A percentile compares a stretch with the other conserved stretches of the same genome.
phyloP scores from a whole-genome alignment of 345 rosid species.

The Hibiscus trionum region DNA sequence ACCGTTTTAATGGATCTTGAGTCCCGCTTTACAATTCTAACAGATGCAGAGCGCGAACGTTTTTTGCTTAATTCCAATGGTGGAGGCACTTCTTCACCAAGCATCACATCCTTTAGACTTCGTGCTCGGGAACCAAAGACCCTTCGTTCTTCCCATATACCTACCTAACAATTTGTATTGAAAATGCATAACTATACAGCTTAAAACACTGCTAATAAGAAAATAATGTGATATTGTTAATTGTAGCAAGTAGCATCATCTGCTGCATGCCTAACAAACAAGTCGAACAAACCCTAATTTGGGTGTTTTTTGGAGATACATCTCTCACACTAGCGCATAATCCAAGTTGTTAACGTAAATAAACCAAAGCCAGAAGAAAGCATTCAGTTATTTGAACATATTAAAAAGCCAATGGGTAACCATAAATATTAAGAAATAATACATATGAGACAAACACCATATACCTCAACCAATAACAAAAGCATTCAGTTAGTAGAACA shows the following conservation, averaged over 20 bases:
- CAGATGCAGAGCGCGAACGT: constrained; percentile 56
- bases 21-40: constrained; percentile 72
- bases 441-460: no score
- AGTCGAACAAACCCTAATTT: not conserved
- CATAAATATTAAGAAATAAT: no score
- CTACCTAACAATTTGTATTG: constrained; percentile 37
- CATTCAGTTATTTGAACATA: not conserved
- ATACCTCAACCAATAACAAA: no score
- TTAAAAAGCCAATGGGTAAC: no score
- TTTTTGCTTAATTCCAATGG: constrained; percentile 76
- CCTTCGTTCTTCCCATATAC: constrained; percentile 93
- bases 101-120: constrained; percentile 66
- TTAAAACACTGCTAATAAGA: not conserved
- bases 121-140: constrained; percentile 82
- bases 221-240: not conserved
- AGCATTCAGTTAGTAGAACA: not conserved
- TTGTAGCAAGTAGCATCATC: no score
- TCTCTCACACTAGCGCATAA: not conserved
- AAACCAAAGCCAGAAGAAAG: not conserved
- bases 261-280: not conserved
- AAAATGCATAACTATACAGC: not conserved
- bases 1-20: constrained; percentile 80
- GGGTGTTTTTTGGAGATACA: not conserved
- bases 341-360: not conserved
- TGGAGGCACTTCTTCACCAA: constrained; percentile 61